Evolutionary conservation across 495 filamentous ascomycete genomes (phyloP), one percentile per base, ranked within the genome.

Genomic region (Aspergillus mulundensis): DNA sequence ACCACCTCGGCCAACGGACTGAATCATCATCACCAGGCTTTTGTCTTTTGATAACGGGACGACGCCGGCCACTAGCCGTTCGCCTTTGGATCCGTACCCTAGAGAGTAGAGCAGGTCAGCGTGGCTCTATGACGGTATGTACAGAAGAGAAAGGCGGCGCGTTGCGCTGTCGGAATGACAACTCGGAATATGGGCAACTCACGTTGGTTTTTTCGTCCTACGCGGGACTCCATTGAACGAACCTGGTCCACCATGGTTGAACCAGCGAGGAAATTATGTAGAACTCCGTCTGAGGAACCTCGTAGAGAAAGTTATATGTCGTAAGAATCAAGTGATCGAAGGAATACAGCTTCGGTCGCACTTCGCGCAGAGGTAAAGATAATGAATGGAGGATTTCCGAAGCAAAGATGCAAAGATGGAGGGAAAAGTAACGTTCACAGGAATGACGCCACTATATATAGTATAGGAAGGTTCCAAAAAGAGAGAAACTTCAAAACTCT

Each of bases 81-180:
- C 91, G 74, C 95, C 95, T 67, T 89, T 86, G 42, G 88, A 66
- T 66, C 89, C 90, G 72, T 97, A 98, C 61, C 94, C 95, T 96
- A 61, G 68, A 50, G 58, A 24, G 39, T 8, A 53, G 25, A 57
- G 10, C 42, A 39, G 14, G 46, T 64, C 57, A 67, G 61, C 49
- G 47, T 23, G 7, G 46, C 34, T 53, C 36, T 50, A 40, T 14
- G n/a, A 56, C 11, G 20, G 39, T 24, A 24, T 38, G 45, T 34
- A 47, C 50, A 50, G 20, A 0, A 15, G 5, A 53, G 15, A 16
- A 16, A 43, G 53, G 19, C 32, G 44, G 32, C 32, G 32, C 39
- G 24, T 45, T 8, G 30, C 48, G 51, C 7, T 24, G 38, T 45
- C 25, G 12, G 25, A 47, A 28, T 24, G 45, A 16, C 48, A 42